Percentiles rank a stretch among this genome's conserved stretches.
These are phyloP conservation scores for Ceratocystis harringtonii DNA, from an alignment of 2,329 filamentous ascomycete species.

Conservation along the genomic window DNA sequence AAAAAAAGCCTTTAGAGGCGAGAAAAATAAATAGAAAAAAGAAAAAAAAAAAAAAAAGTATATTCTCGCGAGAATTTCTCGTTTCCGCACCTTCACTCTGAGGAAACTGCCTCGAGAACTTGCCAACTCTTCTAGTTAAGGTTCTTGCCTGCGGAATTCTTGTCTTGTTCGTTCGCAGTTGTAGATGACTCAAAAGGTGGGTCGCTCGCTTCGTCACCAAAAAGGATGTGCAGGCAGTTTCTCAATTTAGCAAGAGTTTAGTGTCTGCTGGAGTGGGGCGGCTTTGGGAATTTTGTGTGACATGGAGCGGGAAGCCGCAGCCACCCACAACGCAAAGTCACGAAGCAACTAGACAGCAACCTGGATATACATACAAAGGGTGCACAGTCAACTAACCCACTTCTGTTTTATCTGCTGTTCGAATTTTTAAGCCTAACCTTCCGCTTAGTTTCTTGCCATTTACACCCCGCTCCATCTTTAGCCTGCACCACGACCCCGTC, in stretches of 20 bases:
- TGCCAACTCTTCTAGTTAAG: not conserved
- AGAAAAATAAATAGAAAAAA: not conserved
- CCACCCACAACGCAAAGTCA: not conserved
- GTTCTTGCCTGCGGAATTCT: not conserved
- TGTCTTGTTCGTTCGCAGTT: not conserved
- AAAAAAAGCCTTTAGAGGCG: not conserved
- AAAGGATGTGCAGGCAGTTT: not conserved
- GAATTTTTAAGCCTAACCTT: too few species aligned
- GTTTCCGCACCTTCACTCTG: not conserved
- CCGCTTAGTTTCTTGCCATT: not conserved
- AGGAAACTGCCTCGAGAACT: not conserved
- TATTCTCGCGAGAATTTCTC: not conserved
- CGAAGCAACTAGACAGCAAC: not conserved
- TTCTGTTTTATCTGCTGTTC: too few species aligned
- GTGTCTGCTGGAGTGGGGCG: not conserved
- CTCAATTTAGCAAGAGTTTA: not conserved
- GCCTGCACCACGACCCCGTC: constrained; percentile 34
- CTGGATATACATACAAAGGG: too few species aligned
- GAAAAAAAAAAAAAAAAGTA: not conserved
- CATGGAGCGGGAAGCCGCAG: not conserved
- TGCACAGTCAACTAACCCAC: too few species aligned
- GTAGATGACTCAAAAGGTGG: constrained; percentile 13
- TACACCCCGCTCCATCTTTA: not conserved
- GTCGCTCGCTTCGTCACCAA: not conserved
- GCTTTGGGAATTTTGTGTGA: not conserved